A percentile compares a stretch with the other conserved stretches of the same genome.
Conservation (phyloP, 1,284 basidiomycete species). For the Coniophora puteana region DNA sequence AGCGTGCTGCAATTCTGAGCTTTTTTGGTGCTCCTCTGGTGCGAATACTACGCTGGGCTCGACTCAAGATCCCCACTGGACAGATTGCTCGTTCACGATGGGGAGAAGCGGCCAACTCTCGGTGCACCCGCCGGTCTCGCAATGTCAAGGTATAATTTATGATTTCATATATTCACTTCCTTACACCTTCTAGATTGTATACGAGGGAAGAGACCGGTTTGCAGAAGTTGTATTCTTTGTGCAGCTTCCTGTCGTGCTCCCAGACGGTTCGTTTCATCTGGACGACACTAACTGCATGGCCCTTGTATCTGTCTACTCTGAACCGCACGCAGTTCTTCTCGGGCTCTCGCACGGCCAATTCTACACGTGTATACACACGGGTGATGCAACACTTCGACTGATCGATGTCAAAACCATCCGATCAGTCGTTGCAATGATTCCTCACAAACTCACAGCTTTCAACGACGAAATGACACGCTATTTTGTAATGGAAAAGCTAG, state of each 20-base stretch:
- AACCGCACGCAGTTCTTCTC: slow-evolving; percentile 14
- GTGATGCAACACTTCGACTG: slow-evolving; percentile 12
- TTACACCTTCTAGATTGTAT: slow-evolving; percentile 4
- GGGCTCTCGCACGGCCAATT: slow-evolving; percentile 18
- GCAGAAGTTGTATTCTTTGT: slow-evolving; percentile 25
- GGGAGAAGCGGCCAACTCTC: no score
- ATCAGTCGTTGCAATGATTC: slow-evolving; percentile 25
- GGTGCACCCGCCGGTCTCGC: background rate
- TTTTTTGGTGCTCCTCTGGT: slow-evolving; percentile 1
- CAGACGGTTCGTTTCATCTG: no score
- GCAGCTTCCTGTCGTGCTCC: no score
- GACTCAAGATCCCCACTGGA: no score
- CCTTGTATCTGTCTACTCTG: slow-evolving; percentile 14
- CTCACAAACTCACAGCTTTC: background rate
- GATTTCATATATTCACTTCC: no score
- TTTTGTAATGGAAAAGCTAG: slow-evolving; percentile 1
- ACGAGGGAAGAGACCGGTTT: slow-evolving; percentile 8
- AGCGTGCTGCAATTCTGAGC: slow-evolving; percentile 7
- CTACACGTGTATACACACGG: slow-evolving; percentile 15
- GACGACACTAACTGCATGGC: slow-evolving; percentile 12
- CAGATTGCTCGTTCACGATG: no score
- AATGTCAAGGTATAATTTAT: slow-evolving; percentile 1
- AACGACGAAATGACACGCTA: background rate
- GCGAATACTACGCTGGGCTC: background rate
- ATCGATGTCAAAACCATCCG: slow-evolving; percentile 15